A percentile compares a stretch with the other conserved stretches of the same genome.
Evolutionary conservation across 108 stramenopile species (phyloP).

Genomic region (Schizochytrium sp.): DNA sequence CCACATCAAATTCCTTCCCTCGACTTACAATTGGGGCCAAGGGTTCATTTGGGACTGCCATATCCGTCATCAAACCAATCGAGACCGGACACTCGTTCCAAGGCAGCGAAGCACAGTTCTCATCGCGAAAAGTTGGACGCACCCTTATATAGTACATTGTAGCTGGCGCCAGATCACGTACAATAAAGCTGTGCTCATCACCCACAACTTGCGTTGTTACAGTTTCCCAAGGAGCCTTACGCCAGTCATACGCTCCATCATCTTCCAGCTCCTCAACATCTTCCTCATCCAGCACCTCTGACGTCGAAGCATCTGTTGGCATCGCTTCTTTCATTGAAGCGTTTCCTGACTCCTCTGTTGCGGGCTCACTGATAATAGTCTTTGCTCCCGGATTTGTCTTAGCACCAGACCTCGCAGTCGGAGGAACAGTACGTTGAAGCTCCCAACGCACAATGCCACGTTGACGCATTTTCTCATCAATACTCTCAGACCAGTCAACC

Average conservation of each 20-base stretch:
- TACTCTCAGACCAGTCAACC: conserved; percentile 42
- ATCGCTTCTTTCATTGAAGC: too few species aligned
- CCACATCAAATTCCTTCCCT: not conserved
- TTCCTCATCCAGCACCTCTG: not conserved
- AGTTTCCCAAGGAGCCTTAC: not conserved
- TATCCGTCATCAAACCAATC: not conserved
- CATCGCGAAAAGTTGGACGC: conserved; percentile 1
- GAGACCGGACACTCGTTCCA: conserved; percentile 44
- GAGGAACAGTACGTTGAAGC: conserved; percentile 33
- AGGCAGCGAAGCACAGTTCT: not conserved
- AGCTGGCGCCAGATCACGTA: conserved; percentile 20
- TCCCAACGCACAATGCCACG: conserved; percentile 20
- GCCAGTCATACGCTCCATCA: conserved; percentile 11
- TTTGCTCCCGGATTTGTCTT: too few species aligned
- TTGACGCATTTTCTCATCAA: not conserved
- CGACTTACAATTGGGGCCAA: not conserved
- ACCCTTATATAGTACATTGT: conserved; percentile 53
- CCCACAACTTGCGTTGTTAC: conserved; percentile 17
- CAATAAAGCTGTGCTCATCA: not conserved
- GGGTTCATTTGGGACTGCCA: conserved; percentile 53
- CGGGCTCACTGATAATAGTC: too few species aligned
- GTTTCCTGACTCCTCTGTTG: too few species aligned
- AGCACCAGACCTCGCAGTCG: not conserved
- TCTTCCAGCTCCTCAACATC: not conserved
- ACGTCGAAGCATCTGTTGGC: too few species aligned